These are phyloP conservation scores for Dianthus caryophyllus DNA, from an alignment of 148 eudicot species.

Conservation along the genomic window DNA sequence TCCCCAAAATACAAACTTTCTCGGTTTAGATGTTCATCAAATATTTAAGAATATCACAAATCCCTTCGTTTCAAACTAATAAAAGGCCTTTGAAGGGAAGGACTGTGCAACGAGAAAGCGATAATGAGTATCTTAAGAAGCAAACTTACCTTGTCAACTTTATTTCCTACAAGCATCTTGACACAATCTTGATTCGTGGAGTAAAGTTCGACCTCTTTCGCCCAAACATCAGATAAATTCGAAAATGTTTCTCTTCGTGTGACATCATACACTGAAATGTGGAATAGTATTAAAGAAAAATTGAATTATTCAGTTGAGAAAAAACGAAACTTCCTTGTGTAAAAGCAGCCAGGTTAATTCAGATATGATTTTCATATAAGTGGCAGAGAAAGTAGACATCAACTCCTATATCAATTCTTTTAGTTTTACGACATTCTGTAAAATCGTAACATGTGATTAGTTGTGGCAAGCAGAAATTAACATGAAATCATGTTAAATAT, in stretches of 20 bases:
- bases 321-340: not conserved
- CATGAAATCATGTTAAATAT: not conserved
- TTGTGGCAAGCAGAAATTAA: not conserved
- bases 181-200: conserved; percentile 81
- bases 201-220: conserved; percentile 84
- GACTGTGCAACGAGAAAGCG: not conserved
- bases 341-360: not conserved
- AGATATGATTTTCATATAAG: not conserved
- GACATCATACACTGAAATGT: conserved; percentile 77
- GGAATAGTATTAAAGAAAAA: not conserved
- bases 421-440: no score
- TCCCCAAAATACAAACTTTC: no score
- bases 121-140: conserved; percentile 6
- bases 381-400: not conserved
- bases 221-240: conserved; percentile 91
- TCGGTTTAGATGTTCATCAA: no score
- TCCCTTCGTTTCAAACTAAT: not conserved
- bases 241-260: conserved; percentile 88
- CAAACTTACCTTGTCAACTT: conserved; percentile 77
- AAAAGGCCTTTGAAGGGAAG: not conserved
- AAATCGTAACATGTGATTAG: no score
- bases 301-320: not conserved
- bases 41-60: not conserved
- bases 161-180: conserved; percentile 98
- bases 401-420: not conserved